These are phyloP conservation scores for Neotropicomus parvogracilis DNA, from an alignment of 1,284 basidiomycete genomes.

Conservation along the genomic window DNA sequence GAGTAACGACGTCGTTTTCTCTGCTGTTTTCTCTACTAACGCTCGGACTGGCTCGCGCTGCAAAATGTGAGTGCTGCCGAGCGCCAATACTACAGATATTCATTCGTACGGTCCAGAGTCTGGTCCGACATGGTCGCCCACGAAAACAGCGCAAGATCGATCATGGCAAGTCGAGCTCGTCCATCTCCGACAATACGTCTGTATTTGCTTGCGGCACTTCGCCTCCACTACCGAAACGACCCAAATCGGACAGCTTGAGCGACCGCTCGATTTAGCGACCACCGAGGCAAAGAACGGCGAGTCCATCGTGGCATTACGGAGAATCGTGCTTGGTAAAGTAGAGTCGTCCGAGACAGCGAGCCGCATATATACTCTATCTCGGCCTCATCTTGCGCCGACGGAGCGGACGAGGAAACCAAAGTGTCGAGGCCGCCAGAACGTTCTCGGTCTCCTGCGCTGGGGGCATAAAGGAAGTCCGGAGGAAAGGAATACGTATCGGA, in stretches of 20 bases:
- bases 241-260: neutral
- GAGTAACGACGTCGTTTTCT: no score
- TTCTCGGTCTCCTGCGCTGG: neutral
- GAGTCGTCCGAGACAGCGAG: slow-evolving; percentile 43
- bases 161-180: neutral
- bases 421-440: neutral
- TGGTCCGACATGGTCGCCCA: slow-evolving; percentile 11
- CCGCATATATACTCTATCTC: neutral
- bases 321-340: slow-evolving; percentile 51
- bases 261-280: slow-evolving; percentile 25
- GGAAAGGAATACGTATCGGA: neutral
- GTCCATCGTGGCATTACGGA: slow-evolving; percentile 43
- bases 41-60: no score
- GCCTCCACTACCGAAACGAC: neutral
- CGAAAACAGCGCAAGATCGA: slow-evolving; percentile 36
- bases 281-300: slow-evolving; percentile 42
- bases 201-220: neutral
- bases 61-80: slow-evolving; percentile 38
- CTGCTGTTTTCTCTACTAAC: no score
- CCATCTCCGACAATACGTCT: neutral
- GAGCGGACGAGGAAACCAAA: slow-evolving; percentile 21
- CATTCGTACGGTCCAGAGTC: neutral
- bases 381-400: slow-evolving; percentile 2
- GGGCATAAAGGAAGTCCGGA: slow-evolving; percentile 13
- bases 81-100: neutral